These are phyloP conservation scores for Cinchona pubescens DNA, from an alignment of 257 asterid species.

Conservation along the genomic window DNA sequence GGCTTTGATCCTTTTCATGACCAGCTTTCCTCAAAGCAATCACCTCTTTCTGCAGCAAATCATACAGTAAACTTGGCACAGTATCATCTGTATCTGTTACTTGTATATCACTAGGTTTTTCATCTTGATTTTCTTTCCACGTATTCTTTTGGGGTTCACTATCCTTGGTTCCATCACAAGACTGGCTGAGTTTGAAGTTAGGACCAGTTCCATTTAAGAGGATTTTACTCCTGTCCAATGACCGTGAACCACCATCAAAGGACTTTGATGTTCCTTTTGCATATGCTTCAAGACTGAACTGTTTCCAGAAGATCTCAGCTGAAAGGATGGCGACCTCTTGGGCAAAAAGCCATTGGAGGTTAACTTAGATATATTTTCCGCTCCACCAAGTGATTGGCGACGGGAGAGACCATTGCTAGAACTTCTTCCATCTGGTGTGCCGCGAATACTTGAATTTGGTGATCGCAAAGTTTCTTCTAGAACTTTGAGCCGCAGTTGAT, in stretches of 20 bases:
- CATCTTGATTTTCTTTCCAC: constrained; percentile 70
- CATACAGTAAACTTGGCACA: constrained; percentile 78
- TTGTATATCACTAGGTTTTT: constrained; percentile 51
- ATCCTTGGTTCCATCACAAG: constrained; percentile 85
- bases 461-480: constrained; percentile 89
- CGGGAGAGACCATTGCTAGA: constrained; percentile 75
- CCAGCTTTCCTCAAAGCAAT: constrained; percentile 82
- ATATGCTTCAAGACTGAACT: constrained; percentile 84
- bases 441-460: constrained; percentile 51
- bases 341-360: constrained; percentile 83
- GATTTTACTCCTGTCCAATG: constrained; percentile 73
- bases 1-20: constrained; percentile 94
- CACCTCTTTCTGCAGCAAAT: constrained; percentile 87
- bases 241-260: constrained; percentile 93
- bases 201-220: constrained; percentile 86
- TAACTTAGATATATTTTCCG: constrained; percentile 74
- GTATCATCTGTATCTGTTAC: constrained; percentile 65
- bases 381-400: constrained; percentile 93
- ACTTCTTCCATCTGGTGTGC: constrained; percentile 65
- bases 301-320: constrained; percentile 80
- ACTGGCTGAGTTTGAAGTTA: constrained; percentile 81
- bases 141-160: constrained; percentile 48
- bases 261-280: constrained; percentile 99
- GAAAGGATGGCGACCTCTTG: constrained; percentile 90
- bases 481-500: constrained; percentile 71